Base-by-base conservation (phyloP, 2,329 filamentous ascomycete species). In the Hypoxylon sp. region DNA sequence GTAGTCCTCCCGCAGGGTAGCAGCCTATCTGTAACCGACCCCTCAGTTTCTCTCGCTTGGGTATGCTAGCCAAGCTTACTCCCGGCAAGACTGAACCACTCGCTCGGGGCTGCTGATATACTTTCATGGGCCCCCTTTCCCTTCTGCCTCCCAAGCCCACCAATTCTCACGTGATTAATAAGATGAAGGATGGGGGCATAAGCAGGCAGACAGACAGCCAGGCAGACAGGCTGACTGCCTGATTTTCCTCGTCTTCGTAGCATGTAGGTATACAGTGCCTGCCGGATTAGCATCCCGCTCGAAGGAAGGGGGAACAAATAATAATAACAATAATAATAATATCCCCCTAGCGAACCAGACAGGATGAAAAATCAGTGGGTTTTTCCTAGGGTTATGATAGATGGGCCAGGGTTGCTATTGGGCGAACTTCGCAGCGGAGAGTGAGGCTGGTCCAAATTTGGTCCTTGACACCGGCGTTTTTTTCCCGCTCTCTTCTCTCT, bases 391-490 rank as follows among this genome's bases (percentile, higher is more conserved):
- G 60, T 53, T 21, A 63, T 52, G 27, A 50, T 38, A 35, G 27
- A 50, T 38, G 29, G 52, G 42, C 60, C 57, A 63, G 60, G 60
- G 20, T 60, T 42, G 17, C 33, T 21, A 60, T 63, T 63, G 57
- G n/a, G 60, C 24, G 43, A 60, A 52, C 60, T 35, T 58, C 50
- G 38, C 38, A 47, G 49, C 60, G 37, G 31, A 58, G 60, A 58
- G 55, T 56, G 61, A 64, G 58, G 61, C 61, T 64, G 54, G 58
- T 7, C 42, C 52, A 58, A 62, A 62, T 59, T n/a, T 62, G 48
- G 55, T 58, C 46, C 42, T 62, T 51, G 46, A 58, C 18, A 29
- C 29, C 53, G 55, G 55, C 55, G 43, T 31, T 57, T 57, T 66
- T 56, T 57, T 18, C 50, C 47, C 41, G 33, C 55, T 40, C 15